These are phyloP conservation scores for Penicillium cosmopolitanum DNA, from an alignment of 495 filamentous ascomycete species.

Conservation along the genomic window DNA sequence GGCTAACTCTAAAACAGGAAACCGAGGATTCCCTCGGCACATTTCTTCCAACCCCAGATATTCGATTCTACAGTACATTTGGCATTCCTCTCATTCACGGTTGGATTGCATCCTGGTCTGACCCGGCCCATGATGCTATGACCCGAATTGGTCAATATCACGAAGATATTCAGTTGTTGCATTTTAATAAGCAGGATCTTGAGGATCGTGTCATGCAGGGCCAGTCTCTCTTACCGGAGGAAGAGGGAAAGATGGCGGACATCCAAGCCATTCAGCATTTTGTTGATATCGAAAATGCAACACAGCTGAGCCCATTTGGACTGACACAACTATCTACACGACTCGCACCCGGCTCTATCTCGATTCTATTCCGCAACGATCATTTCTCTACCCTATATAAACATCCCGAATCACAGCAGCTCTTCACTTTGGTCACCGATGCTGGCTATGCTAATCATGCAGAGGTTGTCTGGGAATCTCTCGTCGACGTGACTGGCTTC, in stretches of 20 bases:
- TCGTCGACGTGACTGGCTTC: conserved; percentile 86
- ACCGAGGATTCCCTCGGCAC: conserved; percentile 60
- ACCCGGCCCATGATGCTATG: conserved; percentile 67
- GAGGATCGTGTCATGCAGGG: conserved; percentile 72
- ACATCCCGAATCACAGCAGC: conserved; percentile 67
- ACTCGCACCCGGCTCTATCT: conserved; percentile 72
- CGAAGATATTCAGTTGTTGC: conserved; percentile 86
- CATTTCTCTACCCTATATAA: conserved; percentile 94
- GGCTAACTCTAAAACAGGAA: conserved; percentile 39
- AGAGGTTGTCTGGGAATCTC: conserved; percentile 94
- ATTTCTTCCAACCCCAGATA: conserved; percentile 82
- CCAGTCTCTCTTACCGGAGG: conserved; percentile 52
- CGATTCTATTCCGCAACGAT: conserved; percentile 94
- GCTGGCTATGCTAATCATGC: conserved; percentile 85
- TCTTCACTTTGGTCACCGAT: conserved; percentile 88
- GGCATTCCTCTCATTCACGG: conserved; percentile 89
- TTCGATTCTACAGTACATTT: conserved; percentile 86
- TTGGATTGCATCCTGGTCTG: conserved; percentile 75
- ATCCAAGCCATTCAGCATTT: conserved; percentile 82
- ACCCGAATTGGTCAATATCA: conserved; percentile 74
- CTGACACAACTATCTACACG: conserved; percentile 68
- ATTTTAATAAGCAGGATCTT: conserved; percentile 85
- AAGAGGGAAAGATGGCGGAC: conserved; percentile 79
- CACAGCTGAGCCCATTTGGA: conserved; percentile 83
- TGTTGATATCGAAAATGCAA: conserved; percentile 69